Base-by-base conservation (phyloP, 2,329 filamentous ascomycete species). In the Scedosporium apiospermum region DNA sequence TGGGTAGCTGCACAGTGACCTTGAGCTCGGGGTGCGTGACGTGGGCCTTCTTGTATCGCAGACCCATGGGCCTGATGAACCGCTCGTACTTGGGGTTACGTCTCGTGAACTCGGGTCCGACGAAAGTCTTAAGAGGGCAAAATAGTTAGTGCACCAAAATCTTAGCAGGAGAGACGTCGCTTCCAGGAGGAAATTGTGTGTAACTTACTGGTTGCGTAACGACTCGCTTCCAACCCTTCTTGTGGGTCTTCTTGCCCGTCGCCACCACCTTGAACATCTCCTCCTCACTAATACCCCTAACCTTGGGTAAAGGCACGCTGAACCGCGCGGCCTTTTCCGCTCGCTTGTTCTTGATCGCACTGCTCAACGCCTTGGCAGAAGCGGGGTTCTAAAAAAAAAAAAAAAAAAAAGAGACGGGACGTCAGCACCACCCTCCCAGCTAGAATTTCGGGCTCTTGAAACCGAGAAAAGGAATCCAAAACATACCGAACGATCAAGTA, bases 241-340 rank as follows among this genome's bases (percentile, higher is more conserved):
- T 92, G 63, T 87, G 82, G 2, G 88, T 91, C 82, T 96, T 97
- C 85, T 96, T 96, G 70, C 95, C 93, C 38, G 93, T 98, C 79
- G 92, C 92, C 71, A 98, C 87, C 14, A 96, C 93, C 77, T 91
- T 93, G 82, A 98, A 98, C 89, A 97, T 93, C 80, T 96, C 93
- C 81, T 96, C 91, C 79, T 98, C 93, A 68, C 85, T 87, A 69
- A 98, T 97, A 66, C 91, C 93, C 71, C 90, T 86, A 55, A 98
- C 95, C 78, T 96, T 97, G 42, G 95, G 95, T 71, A 99, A 76
- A 1, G 95, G 95, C 46, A 98, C 95, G 38, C 84, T 85, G 74
- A 97, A 98, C 73, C 93, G 90, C 60, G 95, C 95, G 6, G 93
- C 91, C 83, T 97, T 96, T 76, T 96, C 96, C 66, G 84, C 84